These are phyloP conservation scores for Leccinum subrobustum DNA, from an alignment of 1,284 basidiomycete species.

Conservation along the genomic window DNA sequence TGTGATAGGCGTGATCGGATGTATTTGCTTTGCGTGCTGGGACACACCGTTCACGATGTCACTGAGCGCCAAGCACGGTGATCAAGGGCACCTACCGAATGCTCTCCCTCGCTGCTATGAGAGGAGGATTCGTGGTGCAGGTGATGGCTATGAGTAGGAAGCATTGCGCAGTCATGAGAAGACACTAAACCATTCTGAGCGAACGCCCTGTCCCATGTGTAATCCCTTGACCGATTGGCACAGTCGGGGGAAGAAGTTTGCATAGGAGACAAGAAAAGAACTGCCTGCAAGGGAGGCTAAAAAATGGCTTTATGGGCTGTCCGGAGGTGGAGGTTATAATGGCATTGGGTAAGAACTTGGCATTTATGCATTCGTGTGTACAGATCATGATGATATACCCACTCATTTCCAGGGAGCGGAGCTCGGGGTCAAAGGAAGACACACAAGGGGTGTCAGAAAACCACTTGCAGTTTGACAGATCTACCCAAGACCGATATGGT, in stretches of 20 bases:
- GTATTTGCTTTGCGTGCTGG: constrained; percentile 31
- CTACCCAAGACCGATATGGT: constrained; percentile 44
- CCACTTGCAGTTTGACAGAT: constrained; percentile 45
- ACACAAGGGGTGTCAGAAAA: constrained; percentile 42
- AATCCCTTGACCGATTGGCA: constrained; percentile 31
- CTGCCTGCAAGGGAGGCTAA: constrained; percentile 24
- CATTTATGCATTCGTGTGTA: constrained; percentile 40
- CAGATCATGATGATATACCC: constrained; percentile 38
- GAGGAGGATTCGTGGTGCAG: constrained; percentile 22
- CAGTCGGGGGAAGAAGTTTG: constrained; percentile 29
- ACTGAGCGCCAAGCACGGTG: constrained; percentile 9
- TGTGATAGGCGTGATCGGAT: constrained; percentile 38
- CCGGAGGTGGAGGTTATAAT: constrained; percentile 32
- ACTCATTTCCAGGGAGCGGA: constrained; percentile 43
- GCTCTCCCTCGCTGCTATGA: constrained; percentile 29
- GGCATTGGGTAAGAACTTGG: constrained; percentile 36
- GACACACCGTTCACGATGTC: constrained; percentile 12
- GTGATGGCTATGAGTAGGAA: constrained; percentile 33
- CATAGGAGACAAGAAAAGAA: constrained; percentile 29
- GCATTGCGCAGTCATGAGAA: constrained; percentile 37
- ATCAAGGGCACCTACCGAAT: constrained; percentile 19
- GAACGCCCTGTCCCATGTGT: constrained; percentile 37
- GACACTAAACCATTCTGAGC: constrained; percentile 40
- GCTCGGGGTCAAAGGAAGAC: constrained; percentile 45
- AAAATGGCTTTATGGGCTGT: constrained; percentile 21